A percentile compares a stretch with the other conserved stretches of the same genome.
Conservation (phyloP, 1,139 yeast genomes). For the Lodderomyces oxycetoniae region DNA sequence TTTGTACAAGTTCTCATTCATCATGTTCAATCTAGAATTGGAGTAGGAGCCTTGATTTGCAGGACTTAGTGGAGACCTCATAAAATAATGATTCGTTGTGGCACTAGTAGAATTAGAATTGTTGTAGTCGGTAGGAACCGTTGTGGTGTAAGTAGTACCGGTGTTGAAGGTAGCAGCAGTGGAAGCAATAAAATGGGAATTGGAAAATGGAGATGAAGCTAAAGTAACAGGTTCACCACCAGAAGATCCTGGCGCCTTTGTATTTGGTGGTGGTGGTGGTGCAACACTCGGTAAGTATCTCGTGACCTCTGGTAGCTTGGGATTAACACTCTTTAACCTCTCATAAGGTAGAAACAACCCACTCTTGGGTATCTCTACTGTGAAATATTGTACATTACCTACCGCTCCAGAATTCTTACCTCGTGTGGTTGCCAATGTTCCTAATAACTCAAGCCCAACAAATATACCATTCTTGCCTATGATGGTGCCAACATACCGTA, state of each 20-base stretch:
- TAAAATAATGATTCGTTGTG: background rate
- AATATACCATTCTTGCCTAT: slow-evolving; percentile 70
- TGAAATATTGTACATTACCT: slow-evolving; percentile 40
- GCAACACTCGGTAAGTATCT: background rate
- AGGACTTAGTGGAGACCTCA: slow-evolving; percentile 9
- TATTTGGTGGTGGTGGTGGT: background rate
- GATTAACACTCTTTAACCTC: slow-evolving; percentile 46
- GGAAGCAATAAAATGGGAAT: background rate
- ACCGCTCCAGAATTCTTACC: slow-evolving; percentile 46
- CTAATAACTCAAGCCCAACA: slow-evolving; percentile 81
- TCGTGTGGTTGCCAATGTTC: slow-evolving; percentile 48
- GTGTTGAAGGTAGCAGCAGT: background rate
- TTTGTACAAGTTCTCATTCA: slow-evolving; percentile 8
- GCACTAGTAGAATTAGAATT: background rate
- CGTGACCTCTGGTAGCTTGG: slow-evolving; percentile 17
- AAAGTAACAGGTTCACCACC: too few relatives aligned
- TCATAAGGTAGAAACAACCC: slow-evolving; percentile 75
- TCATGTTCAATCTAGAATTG: slow-evolving; percentile 8
- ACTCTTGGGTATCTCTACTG: slow-evolving; percentile 54
- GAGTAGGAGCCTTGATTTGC: slow-evolving; percentile 5
- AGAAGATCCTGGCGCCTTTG: background rate
- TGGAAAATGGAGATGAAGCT: background rate
- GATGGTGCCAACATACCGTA: slow-evolving; percentile 71
- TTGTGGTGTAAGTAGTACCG: background rate
- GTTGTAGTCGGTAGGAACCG: slow-evolving; percentile 1